phyloP scores from a whole-genome alignment of 179 eudicot species.

The Amaranthus tricolor region DNA sequence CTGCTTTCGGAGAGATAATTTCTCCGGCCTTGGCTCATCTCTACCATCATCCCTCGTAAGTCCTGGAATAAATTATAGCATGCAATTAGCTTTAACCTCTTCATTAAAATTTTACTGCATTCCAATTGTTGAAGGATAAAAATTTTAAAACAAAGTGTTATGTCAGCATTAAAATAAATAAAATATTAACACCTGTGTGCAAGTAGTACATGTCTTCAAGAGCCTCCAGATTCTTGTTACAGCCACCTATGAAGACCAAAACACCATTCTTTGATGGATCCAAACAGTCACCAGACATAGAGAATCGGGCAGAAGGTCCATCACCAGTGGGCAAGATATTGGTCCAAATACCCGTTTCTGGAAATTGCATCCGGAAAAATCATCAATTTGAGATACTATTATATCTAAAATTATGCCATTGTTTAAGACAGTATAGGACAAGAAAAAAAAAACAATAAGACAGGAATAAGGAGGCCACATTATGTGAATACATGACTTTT shows the following conservation, averaged over 20 bases:
- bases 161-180: conserved; percentile 4
- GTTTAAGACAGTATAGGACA: background rate
- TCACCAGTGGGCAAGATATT: conserved; percentile 56
- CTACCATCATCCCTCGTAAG: conserved; percentile 49
- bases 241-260: conserved; percentile 83
- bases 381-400: conserved; percentile 10
- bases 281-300: conserved; percentile 87
- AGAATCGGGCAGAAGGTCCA: conserved; percentile 94
- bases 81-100: conserved; percentile 15
- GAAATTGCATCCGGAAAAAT: conserved; percentile 8
- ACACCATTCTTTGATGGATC: conserved; percentile 70
- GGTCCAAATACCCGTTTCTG: conserved; percentile 75
- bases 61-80: conserved; percentile 36
- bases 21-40: conserved; percentile 69
- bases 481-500: background rate
- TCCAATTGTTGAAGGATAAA: background rate
- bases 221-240: conserved; percentile 81
- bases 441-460: background rate
- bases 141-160: background rate
- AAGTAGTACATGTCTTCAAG: conserved; percentile 84
- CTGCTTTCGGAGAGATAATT: conserved; percentile 76
- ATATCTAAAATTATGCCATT: background rate
- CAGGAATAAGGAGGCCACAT: background rate
- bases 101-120: background rate
- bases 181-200: conserved; percentile 59